Base-by-base conservation (phyloP, 352 stramenopile genomes). In the Achlya hypogyna region DNA sequence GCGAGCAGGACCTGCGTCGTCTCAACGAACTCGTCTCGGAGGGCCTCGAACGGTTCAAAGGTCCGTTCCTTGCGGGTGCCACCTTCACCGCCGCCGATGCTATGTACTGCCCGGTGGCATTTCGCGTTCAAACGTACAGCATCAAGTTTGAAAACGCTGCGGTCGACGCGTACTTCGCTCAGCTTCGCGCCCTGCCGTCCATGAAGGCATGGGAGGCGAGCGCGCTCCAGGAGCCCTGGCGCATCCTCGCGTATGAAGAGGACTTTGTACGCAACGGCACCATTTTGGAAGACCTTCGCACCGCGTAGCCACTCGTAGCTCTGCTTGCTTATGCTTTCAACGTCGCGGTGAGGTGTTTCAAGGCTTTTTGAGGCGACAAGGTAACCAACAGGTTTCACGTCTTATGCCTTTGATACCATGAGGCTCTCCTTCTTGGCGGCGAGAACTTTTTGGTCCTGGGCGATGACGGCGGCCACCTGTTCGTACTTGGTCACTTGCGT, bases 51-150 rank as follows among this genome's bases (percentile, higher is more conserved):
- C 12, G 22, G 25, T 60, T 60, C 32, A 16, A 12, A 4, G 51
- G 51, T 25, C 51, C 51, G 8, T 60, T 60, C 28, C 25, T 60
- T 42, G 51, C 51, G n/a, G 51, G 51, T 34, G 8, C 51, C 25
- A 42, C 51, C 4, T 60, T 60, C 51, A 60, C 51, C 27, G 51
- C 51, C 51, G 51, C 51, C 23, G 51, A 60, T 42, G 51, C 51
- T 14, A 60, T 60, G 51, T 60, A 60, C n/a, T 60, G 51, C 51
- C 51, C 51, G 27, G 51, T 60, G 25, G 51, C 51, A 4, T 60
- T 60, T 23, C 51, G 51, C 4, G 25, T 60, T 5, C 51, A 60
- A 42, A 60, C 51, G 29, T 60, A 60, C 32, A 14, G 28, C 9
- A 38, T 60, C 51, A 25, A 14, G 8, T 29, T 60, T 12, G 51